These are phyloP conservation scores for Fusarium concolor DNA, from an alignment of 2,329 filamentous ascomycete genomes.

Conservation along the genomic window DNA sequence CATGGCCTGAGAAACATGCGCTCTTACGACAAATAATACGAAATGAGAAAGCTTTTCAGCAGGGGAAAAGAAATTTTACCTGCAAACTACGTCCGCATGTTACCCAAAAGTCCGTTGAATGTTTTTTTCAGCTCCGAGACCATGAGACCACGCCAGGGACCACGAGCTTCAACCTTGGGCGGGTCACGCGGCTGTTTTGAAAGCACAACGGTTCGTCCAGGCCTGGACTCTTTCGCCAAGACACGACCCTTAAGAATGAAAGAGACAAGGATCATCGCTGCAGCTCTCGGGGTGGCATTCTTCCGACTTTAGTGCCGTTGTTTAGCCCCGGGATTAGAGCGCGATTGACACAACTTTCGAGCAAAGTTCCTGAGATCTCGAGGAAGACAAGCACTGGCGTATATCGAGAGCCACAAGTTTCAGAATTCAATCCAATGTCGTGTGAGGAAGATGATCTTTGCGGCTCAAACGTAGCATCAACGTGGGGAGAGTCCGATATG, in stretches of 20 bases:
- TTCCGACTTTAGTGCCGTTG: slow-evolving; percentile 20
- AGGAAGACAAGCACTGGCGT: slow-evolving; percentile 8
- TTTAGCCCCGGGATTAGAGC: slow-evolving; percentile 8
- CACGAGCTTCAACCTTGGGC: slow-evolving; percentile 19
- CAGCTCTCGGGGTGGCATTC: slow-evolving; percentile 20
- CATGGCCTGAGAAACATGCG: slow-evolving; percentile 25
- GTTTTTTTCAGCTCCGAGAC: slow-evolving; percentile 14
- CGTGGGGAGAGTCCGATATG: slow-evolving; percentile 35
- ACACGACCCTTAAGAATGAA: slow-evolving; percentile 3
- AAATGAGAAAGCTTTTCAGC: slow-evolving; percentile 1
- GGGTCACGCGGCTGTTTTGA: slow-evolving; percentile 35
- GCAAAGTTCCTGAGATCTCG: slow-evolving; percentile 22
- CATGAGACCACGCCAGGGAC: slow-evolving; percentile 34
- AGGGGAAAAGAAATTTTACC: not conserved
- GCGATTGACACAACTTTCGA: not conserved
- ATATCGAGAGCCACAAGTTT: slow-evolving; percentile 32
- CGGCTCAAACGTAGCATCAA: slow-evolving; percentile 32
- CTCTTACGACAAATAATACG: slow-evolving; percentile 5
- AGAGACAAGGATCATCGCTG: slow-evolving; percentile 27
- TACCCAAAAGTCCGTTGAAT: not conserved
- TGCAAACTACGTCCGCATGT: slow-evolving; percentile 1
- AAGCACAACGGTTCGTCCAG: slow-evolving; percentile 33
- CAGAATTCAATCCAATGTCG: slow-evolving; percentile 2
- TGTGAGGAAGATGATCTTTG: slow-evolving; percentile 12
- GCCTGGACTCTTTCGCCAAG: slow-evolving; percentile 16